Conservation (phyloP, 2,329 filamentous ascomycete genomes). For the Plenodomus tracheiphilus region DNA sequence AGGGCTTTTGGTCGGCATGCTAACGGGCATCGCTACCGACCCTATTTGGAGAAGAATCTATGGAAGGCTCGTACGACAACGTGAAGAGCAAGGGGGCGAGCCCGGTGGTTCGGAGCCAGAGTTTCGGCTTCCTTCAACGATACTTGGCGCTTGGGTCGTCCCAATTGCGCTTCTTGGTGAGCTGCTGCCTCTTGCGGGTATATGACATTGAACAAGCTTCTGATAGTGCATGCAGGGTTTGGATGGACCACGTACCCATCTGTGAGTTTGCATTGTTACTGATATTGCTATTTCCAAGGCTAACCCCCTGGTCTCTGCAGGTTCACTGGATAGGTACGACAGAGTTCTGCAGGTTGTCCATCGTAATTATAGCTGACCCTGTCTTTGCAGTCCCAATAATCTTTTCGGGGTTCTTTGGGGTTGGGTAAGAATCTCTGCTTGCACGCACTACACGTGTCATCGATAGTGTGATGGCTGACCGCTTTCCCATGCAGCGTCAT, state of each 20-base stretch:
- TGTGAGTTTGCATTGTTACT: constrained; percentile 71
- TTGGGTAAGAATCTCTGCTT: constrained; percentile 43
- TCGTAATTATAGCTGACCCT: constrained; percentile 39
- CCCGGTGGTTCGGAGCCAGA: constrained; percentile 75
- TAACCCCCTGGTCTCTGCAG: constrained; percentile 41
- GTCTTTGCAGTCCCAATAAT: constrained; percentile 52
- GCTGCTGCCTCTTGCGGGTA: constrained; percentile 29
- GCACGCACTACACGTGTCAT: constrained; percentile 24
- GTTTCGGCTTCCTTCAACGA: constrained; percentile 74
- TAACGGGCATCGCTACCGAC: constrained; percentile 63
- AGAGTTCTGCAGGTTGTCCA: constrained; percentile 21
- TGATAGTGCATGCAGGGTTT: constrained; percentile 59
- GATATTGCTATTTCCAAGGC: constrained; percentile 36
- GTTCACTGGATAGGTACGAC: constrained; percentile 56
- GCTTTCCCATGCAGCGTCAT: constrained; percentile 60
- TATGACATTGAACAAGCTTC: constrained; percentile 27
- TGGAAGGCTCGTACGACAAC: constrained; percentile 58
- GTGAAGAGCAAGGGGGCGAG: constrained; percentile 56
- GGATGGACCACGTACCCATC: constrained; percentile 78
- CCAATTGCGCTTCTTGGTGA: constrained; percentile 79
- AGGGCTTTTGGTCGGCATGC: constrained; percentile 65
- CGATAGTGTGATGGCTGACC: constrained; percentile 35
- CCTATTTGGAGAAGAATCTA: constrained; percentile 69
- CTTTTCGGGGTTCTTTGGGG: constrained; percentile 52
- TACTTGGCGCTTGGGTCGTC: constrained; percentile 71